A percentile compares a stretch with the other conserved stretches of the same genome.
Conservation (phyloP, 306 rosid species). For the Fragaria vesca region DNA sequence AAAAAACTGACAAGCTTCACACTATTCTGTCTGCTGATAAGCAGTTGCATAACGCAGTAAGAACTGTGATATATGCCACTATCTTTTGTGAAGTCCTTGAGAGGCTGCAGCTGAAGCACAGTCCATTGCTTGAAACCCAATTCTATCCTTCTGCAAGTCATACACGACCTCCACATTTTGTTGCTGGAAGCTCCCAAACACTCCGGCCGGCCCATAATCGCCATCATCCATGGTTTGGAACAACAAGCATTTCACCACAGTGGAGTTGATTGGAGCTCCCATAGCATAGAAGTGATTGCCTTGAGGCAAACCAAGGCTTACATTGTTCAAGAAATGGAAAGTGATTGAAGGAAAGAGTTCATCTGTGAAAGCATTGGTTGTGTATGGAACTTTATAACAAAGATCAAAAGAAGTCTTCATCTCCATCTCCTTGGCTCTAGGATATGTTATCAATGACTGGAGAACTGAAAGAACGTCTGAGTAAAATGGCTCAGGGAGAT, state of each 20-base stretch:
- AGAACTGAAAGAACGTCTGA: slow-evolving; percentile 43
- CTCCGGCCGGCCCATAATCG: slow-evolving; percentile 49
- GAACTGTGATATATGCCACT: background rate
- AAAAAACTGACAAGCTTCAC: background rate
- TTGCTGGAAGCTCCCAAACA: slow-evolving; percentile 58
- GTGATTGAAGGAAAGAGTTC: slow-evolving; percentile 40
- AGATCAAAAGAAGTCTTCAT: slow-evolving; percentile 45
- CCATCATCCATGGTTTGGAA: slow-evolving; percentile 47
- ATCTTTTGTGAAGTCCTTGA: slow-evolving; percentile 18
- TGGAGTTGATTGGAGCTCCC: slow-evolving; percentile 47
- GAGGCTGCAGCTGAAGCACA: slow-evolving; percentile 45
- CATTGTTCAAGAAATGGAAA: slow-evolving; percentile 48
- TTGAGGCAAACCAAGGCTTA: slow-evolving; percentile 34
- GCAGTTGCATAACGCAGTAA: slow-evolving; percentile 10
- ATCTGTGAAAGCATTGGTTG: background rate
- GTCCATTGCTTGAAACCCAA: slow-evolving; percentile 49
- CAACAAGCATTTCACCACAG: slow-evolving; percentile 46
- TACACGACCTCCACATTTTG: slow-evolving; percentile 57
- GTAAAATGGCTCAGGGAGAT: slow-evolving; percentile 49
- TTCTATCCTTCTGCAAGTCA: slow-evolving; percentile 48
- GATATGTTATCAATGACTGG: slow-evolving; percentile 34
- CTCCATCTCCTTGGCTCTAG: slow-evolving; percentile 44
- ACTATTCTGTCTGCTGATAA: slow-evolving; percentile 12
- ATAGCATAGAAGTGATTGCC: slow-evolving; percentile 51
- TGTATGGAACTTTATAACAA: slow-evolving; percentile 42